phyloP scores from a whole-genome alignment of 2,329 filamentous ascomycete species.

The Sclerotinia borealis region DNA sequence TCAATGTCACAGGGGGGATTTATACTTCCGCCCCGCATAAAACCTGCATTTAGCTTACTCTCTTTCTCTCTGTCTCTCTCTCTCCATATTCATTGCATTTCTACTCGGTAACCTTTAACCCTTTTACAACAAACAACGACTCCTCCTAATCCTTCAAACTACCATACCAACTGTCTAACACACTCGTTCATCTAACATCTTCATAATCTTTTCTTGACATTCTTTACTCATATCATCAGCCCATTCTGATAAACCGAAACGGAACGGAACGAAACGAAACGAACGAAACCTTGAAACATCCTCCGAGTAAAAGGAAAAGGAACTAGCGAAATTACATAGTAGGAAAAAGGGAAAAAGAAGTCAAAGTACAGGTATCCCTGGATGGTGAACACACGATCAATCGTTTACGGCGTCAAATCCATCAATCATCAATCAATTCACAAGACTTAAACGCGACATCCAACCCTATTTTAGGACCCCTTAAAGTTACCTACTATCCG shows the following conservation, averaged over 20 bases:
- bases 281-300: background rate
- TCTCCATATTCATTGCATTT: background rate
- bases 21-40: background rate
- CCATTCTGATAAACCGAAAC: background rate
- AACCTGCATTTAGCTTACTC: background rate
- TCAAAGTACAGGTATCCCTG: background rate
- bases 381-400: background rate
- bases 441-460: background rate
- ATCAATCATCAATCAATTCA: background rate
- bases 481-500: background rate
- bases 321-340: slow-evolving; percentile 2
- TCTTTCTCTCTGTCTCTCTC: too few species aligned
- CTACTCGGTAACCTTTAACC: background rate
- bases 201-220: background rate
- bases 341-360: background rate
- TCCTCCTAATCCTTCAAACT: background rate
- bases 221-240: background rate
- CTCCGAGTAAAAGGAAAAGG: background rate
- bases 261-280: background rate
- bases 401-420: background rate
- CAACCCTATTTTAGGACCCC: background rate
- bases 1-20: too few species aligned
- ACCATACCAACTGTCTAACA: background rate
- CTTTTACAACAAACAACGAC: background rate
- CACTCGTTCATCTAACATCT: background rate